A percentile compares a stretch with the other conserved stretches of the same genome.
Conservation (phyloP, 371 early-diverging fungal species). For the Apophysomyces ossiformis region DNA sequence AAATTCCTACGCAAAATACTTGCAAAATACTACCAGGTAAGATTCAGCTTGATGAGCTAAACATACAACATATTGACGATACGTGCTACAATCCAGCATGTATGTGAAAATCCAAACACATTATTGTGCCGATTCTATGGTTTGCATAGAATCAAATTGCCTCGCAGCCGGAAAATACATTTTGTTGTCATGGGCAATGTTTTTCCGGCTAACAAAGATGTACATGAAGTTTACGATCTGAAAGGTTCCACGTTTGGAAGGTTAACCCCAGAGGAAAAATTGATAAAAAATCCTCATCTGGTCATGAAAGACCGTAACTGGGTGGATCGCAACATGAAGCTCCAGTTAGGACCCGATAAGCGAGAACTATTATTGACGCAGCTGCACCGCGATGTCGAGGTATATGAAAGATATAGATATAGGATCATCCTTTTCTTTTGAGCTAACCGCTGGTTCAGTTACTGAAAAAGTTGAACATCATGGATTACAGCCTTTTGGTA, state of each 20-base stretch:
- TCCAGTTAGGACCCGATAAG: constrained; percentile 85
- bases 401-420: constrained; percentile 14
- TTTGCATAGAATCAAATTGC: constrained; percentile 93
- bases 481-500: constrained; percentile 96
- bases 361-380: constrained; percentile 75
- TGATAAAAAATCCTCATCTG: constrained; percentile 73
- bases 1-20: constrained; percentile 87
- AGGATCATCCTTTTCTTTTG: not conserved
- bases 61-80: not conserved
- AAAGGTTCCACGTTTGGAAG: constrained; percentile 65
- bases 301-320: constrained; percentile 96
- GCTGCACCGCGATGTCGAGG: constrained; percentile 79
- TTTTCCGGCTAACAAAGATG: constrained; percentile 92
- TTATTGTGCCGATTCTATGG: constrained; percentile 93
- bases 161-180: constrained; percentile 90
- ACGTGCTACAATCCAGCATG: constrained; percentile 60
- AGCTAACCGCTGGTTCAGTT: constrained; percentile 42
- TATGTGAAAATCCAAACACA: constrained; percentile 88
- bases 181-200: constrained; percentile 99
- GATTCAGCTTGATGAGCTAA: not conserved
- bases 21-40: constrained; percentile 79
- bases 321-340: constrained; percentile 66
- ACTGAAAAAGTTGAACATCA: constrained; percentile 79
- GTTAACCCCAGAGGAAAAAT: constrained; percentile 66
- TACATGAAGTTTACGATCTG: constrained; percentile 92